Percentiles rank a stretch among this genome's conserved stretches.
Evolutionary conservation across 805 yeast species (phyloP).

Genomic region (Schizosaccharomyces japonicus): DNA sequence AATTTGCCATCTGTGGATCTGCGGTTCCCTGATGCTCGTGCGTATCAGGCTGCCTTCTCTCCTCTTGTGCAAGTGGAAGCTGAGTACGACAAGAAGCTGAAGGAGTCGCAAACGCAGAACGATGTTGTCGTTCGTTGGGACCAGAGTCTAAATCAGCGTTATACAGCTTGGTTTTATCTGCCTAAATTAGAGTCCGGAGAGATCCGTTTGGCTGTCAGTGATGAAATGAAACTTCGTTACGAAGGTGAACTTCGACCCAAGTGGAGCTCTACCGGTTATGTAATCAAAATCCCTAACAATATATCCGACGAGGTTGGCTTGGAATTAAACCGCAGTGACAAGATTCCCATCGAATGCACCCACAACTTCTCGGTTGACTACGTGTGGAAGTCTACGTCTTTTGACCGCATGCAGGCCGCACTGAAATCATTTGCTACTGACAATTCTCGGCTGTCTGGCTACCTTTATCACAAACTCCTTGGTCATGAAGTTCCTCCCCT

Average conservation of each 20-base stretch:
- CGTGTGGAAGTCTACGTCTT: constrained; percentile 72
- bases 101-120: constrained; percentile 56
- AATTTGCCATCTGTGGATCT: constrained; percentile 49
- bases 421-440: constrained; percentile 46
- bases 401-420: constrained; percentile 64
- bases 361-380: constrained; percentile 62
- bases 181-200: constrained; percentile 41
- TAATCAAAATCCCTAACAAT: constrained; percentile 46
- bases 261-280: constrained; percentile 55
- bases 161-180: constrained; percentile 43
- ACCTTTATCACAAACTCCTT: constrained; percentile 48
- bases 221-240: constrained; percentile 48
- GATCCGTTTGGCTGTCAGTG: constrained; percentile 60
- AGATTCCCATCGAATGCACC: constrained; percentile 30
- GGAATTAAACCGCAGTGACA: constrained; percentile 27
- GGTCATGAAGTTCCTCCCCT: constrained; percentile 53
- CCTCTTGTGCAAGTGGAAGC: constrained; percentile 67
- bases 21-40: constrained; percentile 60
- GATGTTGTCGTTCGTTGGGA: constrained; percentile 57
- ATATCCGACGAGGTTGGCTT: constrained; percentile 44
- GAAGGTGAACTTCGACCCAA: constrained; percentile 31
- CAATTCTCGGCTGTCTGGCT: constrained; percentile 44
- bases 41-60: constrained; percentile 64
- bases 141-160: constrained; percentile 35
- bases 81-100: constrained; percentile 47